Evolutionary conservation across 345 rosid species (phyloP).

Genomic region (Boechera divaricarpa): DNA sequence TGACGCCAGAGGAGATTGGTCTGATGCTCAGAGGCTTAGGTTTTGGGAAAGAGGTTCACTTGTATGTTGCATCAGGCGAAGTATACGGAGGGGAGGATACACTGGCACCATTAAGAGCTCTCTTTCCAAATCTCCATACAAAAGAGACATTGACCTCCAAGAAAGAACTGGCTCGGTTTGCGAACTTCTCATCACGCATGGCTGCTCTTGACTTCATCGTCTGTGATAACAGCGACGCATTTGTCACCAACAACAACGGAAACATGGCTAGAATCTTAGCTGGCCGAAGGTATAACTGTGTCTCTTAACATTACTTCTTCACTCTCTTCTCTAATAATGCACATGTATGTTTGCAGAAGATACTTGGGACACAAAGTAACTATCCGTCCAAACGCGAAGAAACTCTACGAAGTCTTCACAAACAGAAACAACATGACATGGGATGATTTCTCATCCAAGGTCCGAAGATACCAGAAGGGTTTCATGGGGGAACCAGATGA

Average conservation of each 20-base stretch:
- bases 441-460: slow-evolving; percentile 77
- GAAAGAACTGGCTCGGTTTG: slow-evolving; percentile 73
- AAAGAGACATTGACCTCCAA: slow-evolving; percentile 78
- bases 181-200: slow-evolving; percentile 84
- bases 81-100: slow-evolving; percentile 90
- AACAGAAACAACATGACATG: slow-evolving; percentile 73
- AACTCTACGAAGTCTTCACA: slow-evolving; percentile 67
- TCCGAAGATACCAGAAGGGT: slow-evolving; percentile 65
- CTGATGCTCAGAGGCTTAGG: slow-evolving; percentile 91
- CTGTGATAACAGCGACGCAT: slow-evolving; percentile 91
- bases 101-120: slow-evolving; percentile 73
- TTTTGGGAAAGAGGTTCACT: slow-evolving; percentile 77
- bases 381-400: slow-evolving; percentile 83
- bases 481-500: slow-evolving; percentile 93
- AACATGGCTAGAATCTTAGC: slow-evolving; percentile 97
- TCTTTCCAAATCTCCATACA: slow-evolving; percentile 86
- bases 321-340: slow-evolving; percentile 14
- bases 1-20: slow-evolving; percentile 92
- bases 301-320: slow-evolving; percentile 9
- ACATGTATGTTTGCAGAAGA: slow-evolving; percentile 59
- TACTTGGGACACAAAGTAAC: slow-evolving; percentile 94
- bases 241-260: slow-evolving; percentile 93
- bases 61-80: slow-evolving; percentile 93
- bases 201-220: slow-evolving; percentile 96
- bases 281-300: slow-evolving; percentile 71